These are phyloP conservation scores for Talaromyces sp. DNA, from an alignment of 2,329 filamentous ascomycete species.

Conservation along the genomic window DNA sequence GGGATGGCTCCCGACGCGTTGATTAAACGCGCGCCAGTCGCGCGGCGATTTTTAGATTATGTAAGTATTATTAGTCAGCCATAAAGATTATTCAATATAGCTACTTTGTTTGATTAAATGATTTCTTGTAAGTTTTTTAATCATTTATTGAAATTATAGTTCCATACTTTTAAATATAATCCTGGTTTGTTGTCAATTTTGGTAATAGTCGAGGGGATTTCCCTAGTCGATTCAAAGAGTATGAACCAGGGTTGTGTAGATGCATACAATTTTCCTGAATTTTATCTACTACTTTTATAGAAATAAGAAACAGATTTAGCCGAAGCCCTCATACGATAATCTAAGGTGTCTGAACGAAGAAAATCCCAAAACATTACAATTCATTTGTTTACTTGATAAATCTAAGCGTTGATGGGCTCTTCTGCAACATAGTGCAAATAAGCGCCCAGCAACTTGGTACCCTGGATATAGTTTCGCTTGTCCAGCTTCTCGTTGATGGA, in stretches of 20 bases:
- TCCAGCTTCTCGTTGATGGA: constrained; percentile 99
- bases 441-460: constrained; percentile 88
- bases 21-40: background rate
- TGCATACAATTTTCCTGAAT: no score
- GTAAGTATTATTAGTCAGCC: background rate
- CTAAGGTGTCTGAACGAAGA: background rate
- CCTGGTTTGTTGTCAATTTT: background rate
- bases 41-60: background rate
- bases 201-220: no score
- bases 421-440: constrained; percentile 95
- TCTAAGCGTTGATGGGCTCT: constrained; percentile 56
- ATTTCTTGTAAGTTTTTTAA: background rate
- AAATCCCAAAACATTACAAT: background rate
- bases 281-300: no score
- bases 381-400: background rate
- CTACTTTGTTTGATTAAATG: background rate
- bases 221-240: background rate
- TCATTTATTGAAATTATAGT: background rate
- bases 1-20: background rate
- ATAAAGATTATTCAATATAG: background rate
- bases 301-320: background rate
- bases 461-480: constrained; percentile 95
- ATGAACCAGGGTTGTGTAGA: no score
- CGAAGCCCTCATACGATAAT: background rate
- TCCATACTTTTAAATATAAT: no score